phyloP scores from a whole-genome alignment of 495 filamentous ascomycete species.

The Mycothermus thermophilus region DNA sequence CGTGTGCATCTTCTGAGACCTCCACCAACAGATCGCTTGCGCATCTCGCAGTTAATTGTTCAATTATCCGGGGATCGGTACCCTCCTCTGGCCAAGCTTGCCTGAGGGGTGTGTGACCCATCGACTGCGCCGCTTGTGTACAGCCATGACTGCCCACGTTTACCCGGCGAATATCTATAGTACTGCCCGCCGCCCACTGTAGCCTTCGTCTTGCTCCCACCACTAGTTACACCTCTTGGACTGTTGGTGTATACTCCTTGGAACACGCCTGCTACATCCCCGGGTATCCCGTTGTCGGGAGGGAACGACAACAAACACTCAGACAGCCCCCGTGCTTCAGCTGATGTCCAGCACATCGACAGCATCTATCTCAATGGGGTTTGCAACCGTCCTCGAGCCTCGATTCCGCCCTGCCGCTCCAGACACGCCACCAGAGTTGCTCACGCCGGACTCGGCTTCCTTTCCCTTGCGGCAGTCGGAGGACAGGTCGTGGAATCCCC shows the following conservation, averaged over 20 bases:
- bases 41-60: slow-evolving; percentile 16
- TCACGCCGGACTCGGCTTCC: slow-evolving; percentile 29
- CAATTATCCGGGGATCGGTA: slow-evolving; percentile 26
- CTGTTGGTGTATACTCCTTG: not conserved
- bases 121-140: slow-evolving; percentile 22
- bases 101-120: slow-evolving; percentile 10
- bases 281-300: slow-evolving; percentile 1
- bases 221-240: slow-evolving; percentile 2
- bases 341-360: slow-evolving; percentile 7
- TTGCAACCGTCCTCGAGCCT: slow-evolving; percentile 32
- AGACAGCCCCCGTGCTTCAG: slow-evolving; percentile 5
- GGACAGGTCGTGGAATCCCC: slow-evolving; percentile 25
- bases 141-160: slow-evolving; percentile 9
- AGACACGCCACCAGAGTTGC: slow-evolving; percentile 31
- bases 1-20: too few species aligned
- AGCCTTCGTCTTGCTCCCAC: slow-evolving; percentile 9
- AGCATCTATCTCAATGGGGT: slow-evolving; percentile 32
- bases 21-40: slow-evolving; percentile 17
- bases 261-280: not conserved
- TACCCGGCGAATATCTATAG: slow-evolving; percentile 24
- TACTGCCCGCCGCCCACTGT: slow-evolving; percentile 13
- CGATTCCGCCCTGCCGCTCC: slow-evolving; percentile 28
- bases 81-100: slow-evolving; percentile 13
- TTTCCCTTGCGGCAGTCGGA: slow-evolving; percentile 25
- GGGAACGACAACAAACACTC: slow-evolving; percentile 8